Conservation (phyloP, 1,284 basidiomycete genomes). For the Moesziomyces globuligerus region DNA sequence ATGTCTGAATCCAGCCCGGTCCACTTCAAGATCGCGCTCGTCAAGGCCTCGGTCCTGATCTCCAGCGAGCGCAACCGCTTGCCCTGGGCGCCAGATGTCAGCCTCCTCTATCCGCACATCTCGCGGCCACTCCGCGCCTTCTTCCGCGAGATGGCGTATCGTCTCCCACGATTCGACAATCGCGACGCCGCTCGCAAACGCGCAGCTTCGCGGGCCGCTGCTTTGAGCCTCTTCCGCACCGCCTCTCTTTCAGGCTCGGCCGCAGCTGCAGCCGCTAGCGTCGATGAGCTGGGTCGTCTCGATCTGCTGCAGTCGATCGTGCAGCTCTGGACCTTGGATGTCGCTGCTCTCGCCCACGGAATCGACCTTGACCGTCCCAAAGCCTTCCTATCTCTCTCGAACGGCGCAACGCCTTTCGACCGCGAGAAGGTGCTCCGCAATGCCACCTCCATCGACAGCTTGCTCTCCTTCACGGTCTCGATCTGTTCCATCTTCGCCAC, state of each 20-base stretch:
- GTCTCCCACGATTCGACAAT: slow-evolving; percentile 39
- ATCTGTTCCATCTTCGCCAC: slow-evolving; percentile 31
- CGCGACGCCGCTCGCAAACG: slow-evolving; percentile 33
- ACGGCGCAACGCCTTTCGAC: slow-evolving; percentile 15
- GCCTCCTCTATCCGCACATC: slow-evolving; percentile 54
- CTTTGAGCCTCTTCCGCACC: slow-evolving; percentile 23
- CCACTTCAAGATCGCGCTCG: slow-evolving; percentile 55
- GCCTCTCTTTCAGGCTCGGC: slow-evolving; percentile 25
- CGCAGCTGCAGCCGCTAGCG: slow-evolving; percentile 22
- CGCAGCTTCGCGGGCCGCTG: slow-evolving; percentile 18
- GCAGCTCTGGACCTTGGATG: slow-evolving; percentile 54
- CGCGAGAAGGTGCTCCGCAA: slow-evolving; percentile 37
- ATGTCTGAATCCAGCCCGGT: slow-evolving; percentile 48
- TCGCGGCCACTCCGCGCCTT: slow-evolving; percentile 38
- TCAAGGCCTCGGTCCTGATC: slow-evolving; percentile 53
- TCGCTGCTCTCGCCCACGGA: slow-evolving; percentile 40
- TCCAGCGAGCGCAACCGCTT: slow-evolving; percentile 47
- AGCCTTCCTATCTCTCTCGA: slow-evolving; percentile 19
- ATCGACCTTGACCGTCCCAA: slow-evolving; percentile 19
- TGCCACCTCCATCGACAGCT: slow-evolving; percentile 45
- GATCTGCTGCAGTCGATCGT: slow-evolving; percentile 57
- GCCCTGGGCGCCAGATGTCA: slow-evolving; percentile 52
- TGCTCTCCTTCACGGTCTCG: slow-evolving; percentile 34
- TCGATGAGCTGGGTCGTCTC: slow-evolving; percentile 48
- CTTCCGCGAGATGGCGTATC: slow-evolving; percentile 48